A percentile compares a stretch with the other conserved stretches of the same genome.
Conservation (phyloP, 768 basidiomycete genomes). For the Coprinopsis strossmayeri region DNA sequence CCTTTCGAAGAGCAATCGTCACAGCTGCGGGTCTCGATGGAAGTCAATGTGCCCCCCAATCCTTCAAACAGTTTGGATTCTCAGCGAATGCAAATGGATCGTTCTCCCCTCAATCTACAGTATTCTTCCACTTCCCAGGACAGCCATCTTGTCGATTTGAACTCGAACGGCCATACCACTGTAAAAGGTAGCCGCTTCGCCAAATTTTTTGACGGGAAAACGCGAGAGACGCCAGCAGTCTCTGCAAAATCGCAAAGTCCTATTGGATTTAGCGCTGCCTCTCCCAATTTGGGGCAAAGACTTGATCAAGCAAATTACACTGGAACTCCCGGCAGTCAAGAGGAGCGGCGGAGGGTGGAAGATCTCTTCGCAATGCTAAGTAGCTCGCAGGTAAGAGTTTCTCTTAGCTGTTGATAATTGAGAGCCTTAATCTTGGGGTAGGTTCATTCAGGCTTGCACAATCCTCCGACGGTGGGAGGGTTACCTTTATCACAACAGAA, state of each 20-base stretch:
- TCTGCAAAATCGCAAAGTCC: slow-evolving; percentile 32
- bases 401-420: background rate
- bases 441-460: slow-evolving; percentile 1
- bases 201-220: slow-evolving; percentile 81
- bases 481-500: slow-evolving; percentile 30
- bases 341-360: slow-evolving; percentile 62
- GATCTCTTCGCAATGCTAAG: slow-evolving; percentile 79
- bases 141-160: slow-evolving; percentile 20
- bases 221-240: slow-evolving; percentile 32
- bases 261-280: slow-evolving; percentile 35
- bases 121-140: slow-evolving; percentile 5
- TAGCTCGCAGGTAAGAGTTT: slow-evolving; percentile 62
- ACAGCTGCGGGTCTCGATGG: slow-evolving; percentile 14
- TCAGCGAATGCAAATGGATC: slow-evolving; percentile 18
- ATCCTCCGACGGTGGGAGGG: slow-evolving; percentile 10
- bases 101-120: slow-evolving; percentile 3
- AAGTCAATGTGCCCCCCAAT: slow-evolving; percentile 9
- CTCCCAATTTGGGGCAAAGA: slow-evolving; percentile 40
- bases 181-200: slow-evolving; percentile 80
- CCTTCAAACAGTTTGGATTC: slow-evolving; percentile 6
- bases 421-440: background rate
- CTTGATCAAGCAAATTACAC: slow-evolving; percentile 37
- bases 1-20: slow-evolving; percentile 47
- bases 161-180: slow-evolving; percentile 39
- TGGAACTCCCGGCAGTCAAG: slow-evolving; percentile 24